Evolutionary conservation across 768 basidiomycete genomes (phyloP).

Genomic region (Krasilnikovozyma curviuscula): DNA sequence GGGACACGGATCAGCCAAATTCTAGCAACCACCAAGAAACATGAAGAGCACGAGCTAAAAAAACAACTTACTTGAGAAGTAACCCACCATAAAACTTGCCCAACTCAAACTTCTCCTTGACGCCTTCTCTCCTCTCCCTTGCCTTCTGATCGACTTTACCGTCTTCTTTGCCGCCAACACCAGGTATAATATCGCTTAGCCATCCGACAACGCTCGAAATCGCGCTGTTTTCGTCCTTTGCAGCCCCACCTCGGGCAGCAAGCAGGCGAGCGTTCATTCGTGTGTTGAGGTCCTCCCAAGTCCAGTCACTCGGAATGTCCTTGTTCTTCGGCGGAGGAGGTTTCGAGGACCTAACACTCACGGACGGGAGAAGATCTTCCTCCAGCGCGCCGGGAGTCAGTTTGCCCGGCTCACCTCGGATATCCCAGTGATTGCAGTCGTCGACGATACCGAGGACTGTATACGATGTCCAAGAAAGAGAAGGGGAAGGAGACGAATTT

Average conservation of each 20-base stretch:
- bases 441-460: conserved; percentile 60
- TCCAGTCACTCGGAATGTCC: not conserved
- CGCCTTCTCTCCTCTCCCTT: conserved; percentile 3
- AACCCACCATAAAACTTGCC: conserved; percentile 9
- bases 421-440: conserved; percentile 85
- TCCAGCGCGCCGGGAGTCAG: not conserved
- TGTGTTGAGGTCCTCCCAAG: not conserved
- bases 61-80: conserved; percentile 6
- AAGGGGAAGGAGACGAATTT: not conserved
- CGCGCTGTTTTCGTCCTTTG: not conserved
- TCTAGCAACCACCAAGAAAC: too few species aligned
- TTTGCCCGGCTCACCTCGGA: not conserved
- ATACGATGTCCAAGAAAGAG: not conserved
- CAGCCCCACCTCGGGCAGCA: too few species aligned
- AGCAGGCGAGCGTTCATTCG: not conserved
- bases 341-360: too few species aligned
- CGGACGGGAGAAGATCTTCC: too few species aligned
- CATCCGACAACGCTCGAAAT: not conserved
- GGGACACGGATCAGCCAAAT: too few species aligned
- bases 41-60: too few species aligned
- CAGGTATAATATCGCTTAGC: not conserved
- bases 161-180: not conserved
- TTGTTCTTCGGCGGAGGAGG: too few species aligned
- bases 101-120: conserved; percentile 9
- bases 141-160: not conserved